These are phyloP conservation scores for Coemansia sp. DNA, from an alignment of 192 early-diverging fungal genomes.

Conservation along the genomic window DNA sequence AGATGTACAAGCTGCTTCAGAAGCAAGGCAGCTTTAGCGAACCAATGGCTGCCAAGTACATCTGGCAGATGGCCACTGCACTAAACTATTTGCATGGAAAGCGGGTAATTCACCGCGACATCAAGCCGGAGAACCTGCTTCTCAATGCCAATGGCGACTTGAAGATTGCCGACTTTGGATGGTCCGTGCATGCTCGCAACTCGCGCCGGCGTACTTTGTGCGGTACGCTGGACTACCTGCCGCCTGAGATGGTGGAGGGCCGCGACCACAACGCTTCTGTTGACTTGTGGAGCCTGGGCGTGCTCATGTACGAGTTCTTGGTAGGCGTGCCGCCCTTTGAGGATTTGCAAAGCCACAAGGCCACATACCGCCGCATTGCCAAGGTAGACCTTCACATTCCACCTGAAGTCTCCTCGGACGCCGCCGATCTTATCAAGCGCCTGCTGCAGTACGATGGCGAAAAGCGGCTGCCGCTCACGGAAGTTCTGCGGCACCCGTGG, in stretches of 20 bases:
- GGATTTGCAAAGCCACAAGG: conserved; percentile 60
- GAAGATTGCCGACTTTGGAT: conserved; percentile 97
- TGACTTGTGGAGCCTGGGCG: conserved; percentile 91
- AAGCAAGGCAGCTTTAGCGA: conserved; percentile 72
- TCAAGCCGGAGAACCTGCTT: conserved; percentile 95
- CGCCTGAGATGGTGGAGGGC: conserved; percentile 95
- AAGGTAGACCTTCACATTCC: conserved; percentile 84
- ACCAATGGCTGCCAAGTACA: conserved; percentile 78
- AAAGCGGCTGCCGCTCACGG: conserved; percentile 66
- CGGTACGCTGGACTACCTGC: conserved; percentile 93
- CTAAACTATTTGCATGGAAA: conserved; percentile 85
- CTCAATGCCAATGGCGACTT: conserved; percentile 83
- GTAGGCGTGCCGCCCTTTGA: conserved; percentile 93
- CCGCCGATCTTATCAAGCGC: conserved; percentile 78
- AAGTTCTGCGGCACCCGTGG: conserved; percentile 82
- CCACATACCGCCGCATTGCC: conserved; percentile 80
- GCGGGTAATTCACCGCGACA: conserved; percentile 92
- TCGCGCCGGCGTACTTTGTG: conserved; percentile 83
- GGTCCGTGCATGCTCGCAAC: conserved; percentile 86
- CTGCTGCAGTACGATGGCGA: conserved; percentile 70
- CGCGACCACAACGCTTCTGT: conserved; percentile 74
- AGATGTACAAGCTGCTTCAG: conserved; percentile 83
- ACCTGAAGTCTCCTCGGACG: conserved; percentile 70
- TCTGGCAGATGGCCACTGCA: conserved; percentile 83
- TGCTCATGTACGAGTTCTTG: conserved; percentile 90